Evolutionary conservation across 139 green algal genomes (phyloP), one percentile per base, ranked within the genome.

Genomic region (Tetradesmus lagerheimii): DNA sequence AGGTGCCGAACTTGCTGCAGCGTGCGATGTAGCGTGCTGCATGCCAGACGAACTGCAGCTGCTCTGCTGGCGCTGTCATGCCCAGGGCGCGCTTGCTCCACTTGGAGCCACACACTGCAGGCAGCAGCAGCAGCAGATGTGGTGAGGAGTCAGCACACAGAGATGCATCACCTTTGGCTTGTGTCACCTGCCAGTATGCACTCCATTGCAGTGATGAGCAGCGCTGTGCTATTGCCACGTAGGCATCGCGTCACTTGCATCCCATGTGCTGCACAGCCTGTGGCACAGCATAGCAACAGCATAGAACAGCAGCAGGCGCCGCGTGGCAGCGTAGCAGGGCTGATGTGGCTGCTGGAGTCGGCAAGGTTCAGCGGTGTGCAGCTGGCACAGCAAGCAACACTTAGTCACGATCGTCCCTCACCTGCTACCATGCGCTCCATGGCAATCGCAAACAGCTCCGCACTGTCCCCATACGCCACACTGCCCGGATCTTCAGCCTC

Each of bases 351-450:
- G 62, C 83, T 88, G 41, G 64, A 88, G 29, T 25, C 25, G 4
- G 62, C 83, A 31, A 64, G 83, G 9, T 88, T 88, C 45, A 25
- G 34, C 11, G 23, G 12, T 14, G 83, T 88, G 41, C 29, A 41
- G 27, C 64, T 88, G 38, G 50, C 83, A 12, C 45, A 57, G 45
- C n/a, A n/a, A n/a, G n/a, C n/a, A n/a, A n/a, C n/a, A 12, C 11
- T 12, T 57, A 12, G 14, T 12, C 45, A 9, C 14, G 45, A 57
- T 12, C 11, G 79, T 66, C 39, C 62, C 81, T 76, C 35, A 87
- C 81, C 81, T 62, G 83, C 83, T 4, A 79, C 34, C 83, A 88
- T 88, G 31, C 83, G 35, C 34, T 88, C 83, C 83, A 88, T 88
- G 31, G 83, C 83, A 37, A 88, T 88, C 31, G n/a, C 23, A 57